Conservation (phyloP, 306 rosid species). For the Canavalia gladiata region DNA sequence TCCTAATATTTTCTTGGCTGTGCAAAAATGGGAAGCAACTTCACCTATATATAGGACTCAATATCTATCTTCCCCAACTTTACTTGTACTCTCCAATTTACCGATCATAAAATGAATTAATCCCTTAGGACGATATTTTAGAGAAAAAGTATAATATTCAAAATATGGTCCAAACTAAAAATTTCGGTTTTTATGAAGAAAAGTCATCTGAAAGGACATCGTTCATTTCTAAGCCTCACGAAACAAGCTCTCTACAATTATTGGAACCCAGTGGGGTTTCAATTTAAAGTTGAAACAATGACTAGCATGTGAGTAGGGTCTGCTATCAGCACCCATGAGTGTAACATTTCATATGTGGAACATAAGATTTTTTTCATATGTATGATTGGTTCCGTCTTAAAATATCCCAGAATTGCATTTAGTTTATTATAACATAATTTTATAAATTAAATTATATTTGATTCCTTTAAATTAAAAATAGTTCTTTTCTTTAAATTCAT, state of each 20-base stretch:
- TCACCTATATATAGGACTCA: slow-evolving; percentile 23
- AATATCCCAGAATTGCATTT: too few relatives aligned
- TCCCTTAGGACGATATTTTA: not conserved
- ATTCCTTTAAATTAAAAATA: too few relatives aligned
- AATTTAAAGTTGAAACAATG: slow-evolving; percentile 25
- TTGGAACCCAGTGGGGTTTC: slow-evolving; percentile 37
- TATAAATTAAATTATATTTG: too few relatives aligned
- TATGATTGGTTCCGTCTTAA: too few relatives aligned
- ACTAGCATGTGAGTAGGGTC: slow-evolving; percentile 40
- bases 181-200: not conserved
- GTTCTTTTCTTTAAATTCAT: too few relatives aligned
- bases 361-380: not conserved
- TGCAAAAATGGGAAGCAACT: slow-evolving; percentile 30
- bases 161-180: not conserved
- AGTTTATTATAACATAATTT: too few relatives aligned
- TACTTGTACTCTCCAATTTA: not conserved
- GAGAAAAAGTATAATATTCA: not conserved
- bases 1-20: slow-evolving; percentile 20
- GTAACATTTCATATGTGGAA: not conserved
- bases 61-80: not conserved
- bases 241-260: not conserved
- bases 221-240: not conserved
- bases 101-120: not conserved
- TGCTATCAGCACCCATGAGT: not conserved
- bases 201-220: not conserved